Base-by-base conservation (phyloP, 2,329 filamentous ascomycete species). In the Monosporascus sp. region DNA sequence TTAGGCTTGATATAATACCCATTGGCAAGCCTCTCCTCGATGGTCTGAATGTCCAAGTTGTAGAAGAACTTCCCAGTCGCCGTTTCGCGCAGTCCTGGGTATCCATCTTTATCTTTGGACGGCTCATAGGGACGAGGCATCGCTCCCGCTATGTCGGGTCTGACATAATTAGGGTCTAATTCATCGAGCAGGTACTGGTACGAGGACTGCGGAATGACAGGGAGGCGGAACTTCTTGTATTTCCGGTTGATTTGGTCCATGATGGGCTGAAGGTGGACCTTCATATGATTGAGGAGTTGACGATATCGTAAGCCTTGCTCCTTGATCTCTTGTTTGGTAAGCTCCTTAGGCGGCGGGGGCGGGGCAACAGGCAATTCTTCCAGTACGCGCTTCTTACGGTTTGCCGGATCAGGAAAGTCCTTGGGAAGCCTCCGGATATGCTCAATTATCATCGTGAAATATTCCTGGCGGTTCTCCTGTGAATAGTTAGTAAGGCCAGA, bases 181-280 rank as follows among this genome's bases (percentile, higher is more conserved):
- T 97, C 93, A 27, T 90, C 85, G 64, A 90, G 89, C 1, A 97
- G 77, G 67, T 97, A 96, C 20, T 85, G 79, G 54, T 95, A 90
- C 58, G 86, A 81, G 11, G 73, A 70, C 50, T 89, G 85, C 2
- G 89, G 83, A 56, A 99, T 87, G 43, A 90, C 83, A 1, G 90
- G 87, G 52, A 85, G 84, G 56, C 91, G 82, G 72, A 97, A 97
- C 61, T 90, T 90, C 67, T 87, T 89, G 73, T 96, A 96, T 67
- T 88, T 91, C 57, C 80, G 79, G 69, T 96, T 94, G 67, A 99
- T 90, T 71, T 97, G 90, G 61, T 99, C 93, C 91, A 99, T 97
- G 61, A 97, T 90, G 2, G 90, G 90, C 70, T 97, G 92, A 51
- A 99, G 84, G 50, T 87, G 78, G 39, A 96, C 85, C 74, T 97